Base-by-base conservation (phyloP, 2,329 filamentous ascomycete species). In the Hortaea sp. region DNA sequence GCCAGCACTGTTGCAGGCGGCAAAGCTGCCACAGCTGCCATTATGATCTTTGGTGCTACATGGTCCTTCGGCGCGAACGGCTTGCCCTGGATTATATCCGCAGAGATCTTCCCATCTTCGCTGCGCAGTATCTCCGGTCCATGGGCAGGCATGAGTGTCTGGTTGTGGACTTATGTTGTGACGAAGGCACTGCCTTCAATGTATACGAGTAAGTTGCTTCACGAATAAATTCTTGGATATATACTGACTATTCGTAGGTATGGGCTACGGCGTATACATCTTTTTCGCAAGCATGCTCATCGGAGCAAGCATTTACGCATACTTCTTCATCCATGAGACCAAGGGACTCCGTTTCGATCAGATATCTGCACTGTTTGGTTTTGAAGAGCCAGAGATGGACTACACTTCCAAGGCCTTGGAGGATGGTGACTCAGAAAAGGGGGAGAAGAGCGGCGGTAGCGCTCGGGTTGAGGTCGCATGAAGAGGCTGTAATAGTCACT, bases 1-100 rank as follows among this genome's bases (percentile, higher is more conserved):
- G 52, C 59, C 4, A 61, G 59, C 3, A 65, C 62, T 1, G 44
- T 65, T 10, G 63, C 63, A 0, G 66, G 64, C 2, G 66, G 65
- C 31, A 65, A 67, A 45, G 66, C 57, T 9, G 65, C 65, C 5
- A 66, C 63, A 1, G 64, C 65, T 2, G 62, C 64, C 45, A 67
- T 68, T 31, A 67, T 67, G 65, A 62, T 68, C 6, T 68, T 67
- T 37, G 65, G 62, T 1, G 63, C 59, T 6, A 55, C 55, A 1
- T 69, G 65, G 66, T 63, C 59, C 6, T 65, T 67, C 37, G 65
- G 66, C 35, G 59, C 63, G 1, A 69, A 69, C 41, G 66, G 67
- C 2, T 50, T 69, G 0, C 66, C 66, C 0, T 69, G 66, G 66
- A 69, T 70, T 49, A 65, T 69, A n/a, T 66, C 63, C 1, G 60